A percentile compares a stretch with the other conserved stretches of the same genome.
Conservation (phyloP, 1,284 basidiomycete genomes). For the Moesziomyces sp. region DNA sequence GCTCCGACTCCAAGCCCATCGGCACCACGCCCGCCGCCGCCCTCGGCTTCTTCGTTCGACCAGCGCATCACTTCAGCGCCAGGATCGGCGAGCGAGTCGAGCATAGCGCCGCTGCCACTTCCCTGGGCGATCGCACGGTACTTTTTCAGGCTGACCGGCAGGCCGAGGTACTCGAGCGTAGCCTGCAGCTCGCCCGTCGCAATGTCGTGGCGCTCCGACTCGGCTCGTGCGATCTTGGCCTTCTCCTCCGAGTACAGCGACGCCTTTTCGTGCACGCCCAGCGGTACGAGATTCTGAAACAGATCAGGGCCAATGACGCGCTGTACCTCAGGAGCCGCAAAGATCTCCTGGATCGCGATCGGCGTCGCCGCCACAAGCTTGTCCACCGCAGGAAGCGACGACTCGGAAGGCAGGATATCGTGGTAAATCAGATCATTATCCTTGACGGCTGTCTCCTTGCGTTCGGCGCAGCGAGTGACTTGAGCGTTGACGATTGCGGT, state of each 20-base stretch:
- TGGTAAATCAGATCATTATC: conserved; percentile 99
- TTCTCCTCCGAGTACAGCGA: conserved; percentile 98
- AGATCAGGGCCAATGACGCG: conserved; percentile 93
- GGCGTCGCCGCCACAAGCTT: conserved; percentile 81
- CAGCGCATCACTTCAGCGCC: conserved; percentile 77
- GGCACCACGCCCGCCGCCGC: conserved; percentile 76
- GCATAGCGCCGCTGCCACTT: conserved; percentile 67
- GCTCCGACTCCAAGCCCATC: conserved; percentile 71
- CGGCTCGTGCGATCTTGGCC: conserved; percentile 89
- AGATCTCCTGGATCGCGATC: conserved; percentile 92
- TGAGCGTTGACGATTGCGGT: conserved; percentile 86
- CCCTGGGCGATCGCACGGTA: conserved; percentile 83
- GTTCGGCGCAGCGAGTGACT: conserved; percentile 79
- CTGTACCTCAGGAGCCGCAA: conserved; percentile 88
- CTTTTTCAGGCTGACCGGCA: conserved; percentile 79
- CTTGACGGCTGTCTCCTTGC: conserved; percentile 79
- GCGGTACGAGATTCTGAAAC: conserved; percentile 86
- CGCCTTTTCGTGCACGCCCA: conserved; percentile 95
- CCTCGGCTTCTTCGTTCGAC: conserved; percentile 77
- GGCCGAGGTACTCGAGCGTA: conserved; percentile 82
- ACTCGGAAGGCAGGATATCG: conserved; percentile 84
- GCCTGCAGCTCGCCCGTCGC: conserved; percentile 84
- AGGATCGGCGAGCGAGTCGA: conserved; percentile 71
- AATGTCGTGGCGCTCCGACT: conserved; percentile 85
- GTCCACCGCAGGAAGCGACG: conserved; percentile 82